These are phyloP conservation scores for Phytophthora uliginosa DNA, from an alignment of 352 stramenopile genomes.

Conservation along the genomic window DNA sequence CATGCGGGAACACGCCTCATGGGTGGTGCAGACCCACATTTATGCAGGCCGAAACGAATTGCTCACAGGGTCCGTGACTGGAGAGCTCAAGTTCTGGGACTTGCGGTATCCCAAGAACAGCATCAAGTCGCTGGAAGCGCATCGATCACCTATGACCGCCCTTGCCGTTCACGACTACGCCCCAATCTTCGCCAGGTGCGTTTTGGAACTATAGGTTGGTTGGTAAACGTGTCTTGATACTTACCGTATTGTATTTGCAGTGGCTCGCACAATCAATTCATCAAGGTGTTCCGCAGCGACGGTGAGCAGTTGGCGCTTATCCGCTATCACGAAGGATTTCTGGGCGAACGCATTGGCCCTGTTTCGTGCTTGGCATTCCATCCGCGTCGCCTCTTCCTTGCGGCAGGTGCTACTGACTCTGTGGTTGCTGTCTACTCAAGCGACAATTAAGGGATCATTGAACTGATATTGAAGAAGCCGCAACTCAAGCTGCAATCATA, in stretches of 20 bases:
- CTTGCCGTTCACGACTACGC: constrained; percentile 96
- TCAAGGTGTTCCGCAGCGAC: constrained; percentile 97
- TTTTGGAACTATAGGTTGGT: constrained; percentile 13
- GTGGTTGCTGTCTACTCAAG: constrained; percentile 95
- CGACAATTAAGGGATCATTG: constrained; percentile 60
- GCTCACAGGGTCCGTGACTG: constrained; percentile 95
- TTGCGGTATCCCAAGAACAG: constrained; percentile 89
- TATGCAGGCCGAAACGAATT: constrained; percentile 90
- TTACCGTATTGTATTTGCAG: constrained; percentile 40
- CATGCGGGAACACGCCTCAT: constrained; percentile 95
- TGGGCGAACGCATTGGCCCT: constrained; percentile 97
- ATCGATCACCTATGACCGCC: constrained; percentile 96
- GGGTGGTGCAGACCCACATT: constrained; percentile 95
- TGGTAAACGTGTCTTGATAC: background rate
- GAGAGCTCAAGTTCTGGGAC: constrained; percentile 98
- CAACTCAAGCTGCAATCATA: background rate
- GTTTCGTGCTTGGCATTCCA: constrained; percentile 99
- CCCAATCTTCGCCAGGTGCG: constrained; percentile 95
- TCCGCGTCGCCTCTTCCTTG: constrained; percentile 95
- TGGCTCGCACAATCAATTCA: constrained; percentile 99
- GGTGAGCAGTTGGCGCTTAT: constrained; percentile 88
- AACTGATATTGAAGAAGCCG: background rate
- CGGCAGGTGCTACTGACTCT: constrained; percentile 96
- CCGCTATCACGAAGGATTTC: constrained; percentile 97
- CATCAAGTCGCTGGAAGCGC: constrained; percentile 90